Evolutionary conservation across 2,329 filamentous ascomycete genomes (phyloP), one percentile per base, ranked within the genome.

Genomic region (Pezicula radicicola): DNA sequence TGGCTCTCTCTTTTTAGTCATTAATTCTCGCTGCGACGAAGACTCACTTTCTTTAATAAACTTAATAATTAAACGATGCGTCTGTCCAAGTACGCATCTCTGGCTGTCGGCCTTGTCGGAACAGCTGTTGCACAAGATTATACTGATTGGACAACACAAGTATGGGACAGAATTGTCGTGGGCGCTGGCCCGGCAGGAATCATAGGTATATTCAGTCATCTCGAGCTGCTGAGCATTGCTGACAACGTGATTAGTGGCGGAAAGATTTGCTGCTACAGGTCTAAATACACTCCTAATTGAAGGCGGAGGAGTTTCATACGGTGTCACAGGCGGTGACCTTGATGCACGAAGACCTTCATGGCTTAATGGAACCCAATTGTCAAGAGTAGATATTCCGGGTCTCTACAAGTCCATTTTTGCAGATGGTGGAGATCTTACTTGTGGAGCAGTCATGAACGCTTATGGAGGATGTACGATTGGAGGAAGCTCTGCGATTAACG

Each of bases 151-250:
- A 52, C 56, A 7, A 45, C 42, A 10, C 48, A 65, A 41, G 49
- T 62, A 53, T 71, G 65, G 55, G 63, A 65, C 54, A 61, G 58
- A 35, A 76, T 78, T 44, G 64, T 78, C 15, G 69, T 77, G 16
- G 75, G 75, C n/a, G 74, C 75, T 35, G 78, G 77, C 28, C 75
- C 77, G 7, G 76, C 76, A 7, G 77, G 78, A 6, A 77, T 81
- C 48, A 75, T 80, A 28, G 57, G 60, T 63, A 46, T 37, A 53
- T 19, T 40, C 10, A 12, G 39, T 45, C 28, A 36, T 46, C 40
- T 50, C 16, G 42, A 16, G 30, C 35, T 30, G 48, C 33, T 52
- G 36, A 18, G 30, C 27, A 48, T 49, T 37, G 27, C 39, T 51
- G 9, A 40, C 15, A 25, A 40, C 15, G 15, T 46, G n/a, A 8